Percentiles rank a stretch among this genome's conserved stretches.
These are phyloP conservation scores for Paxillus involutus DNA, from an alignment of 768 basidiomycete genomes.

Conservation along the genomic window DNA sequence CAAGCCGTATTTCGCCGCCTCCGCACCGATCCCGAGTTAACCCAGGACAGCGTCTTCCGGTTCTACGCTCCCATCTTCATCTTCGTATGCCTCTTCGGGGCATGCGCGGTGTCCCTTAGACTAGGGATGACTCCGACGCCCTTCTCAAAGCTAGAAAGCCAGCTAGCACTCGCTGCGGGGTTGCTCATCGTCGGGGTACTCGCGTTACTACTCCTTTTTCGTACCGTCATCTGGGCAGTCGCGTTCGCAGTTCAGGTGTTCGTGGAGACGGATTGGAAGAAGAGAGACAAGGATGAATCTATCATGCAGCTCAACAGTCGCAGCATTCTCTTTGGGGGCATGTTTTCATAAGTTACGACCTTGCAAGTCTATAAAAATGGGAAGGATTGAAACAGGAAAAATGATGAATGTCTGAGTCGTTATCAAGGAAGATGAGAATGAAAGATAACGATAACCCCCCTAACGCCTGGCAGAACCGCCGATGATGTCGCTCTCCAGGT, in stretches of 20 bases:
- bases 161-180: background rate
- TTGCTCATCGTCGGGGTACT: background rate
- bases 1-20: slow-evolving; percentile 2
- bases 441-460: background rate
- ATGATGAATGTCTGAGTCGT: background rate
- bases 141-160: background rate
- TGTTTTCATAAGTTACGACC: background rate
- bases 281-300: background rate
- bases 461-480: slow-evolving; percentile 36
- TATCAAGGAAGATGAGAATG: background rate
- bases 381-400: background rate
- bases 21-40: slow-evolving; percentile 1
- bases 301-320: background rate
- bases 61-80: slow-evolving; percentile 3
- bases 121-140: background rate
- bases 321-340: slow-evolving; percentile 1
- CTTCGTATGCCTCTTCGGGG: slow-evolving; percentile 1
- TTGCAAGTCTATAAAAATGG: too few species aligned
- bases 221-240: slow-evolving; percentile 1
- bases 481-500: slow-evolving; percentile 44
- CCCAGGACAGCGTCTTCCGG: slow-evolving; percentile 1
- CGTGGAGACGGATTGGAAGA: background rate
- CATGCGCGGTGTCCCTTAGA: slow-evolving; percentile 1
- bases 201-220: background rate
- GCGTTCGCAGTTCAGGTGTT: background rate